A percentile compares a stretch with the other conserved stretches of the same genome.
Conservation (phyloP, 805 yeast genomes). For the Yarrowia phangngaensis region DNA sequence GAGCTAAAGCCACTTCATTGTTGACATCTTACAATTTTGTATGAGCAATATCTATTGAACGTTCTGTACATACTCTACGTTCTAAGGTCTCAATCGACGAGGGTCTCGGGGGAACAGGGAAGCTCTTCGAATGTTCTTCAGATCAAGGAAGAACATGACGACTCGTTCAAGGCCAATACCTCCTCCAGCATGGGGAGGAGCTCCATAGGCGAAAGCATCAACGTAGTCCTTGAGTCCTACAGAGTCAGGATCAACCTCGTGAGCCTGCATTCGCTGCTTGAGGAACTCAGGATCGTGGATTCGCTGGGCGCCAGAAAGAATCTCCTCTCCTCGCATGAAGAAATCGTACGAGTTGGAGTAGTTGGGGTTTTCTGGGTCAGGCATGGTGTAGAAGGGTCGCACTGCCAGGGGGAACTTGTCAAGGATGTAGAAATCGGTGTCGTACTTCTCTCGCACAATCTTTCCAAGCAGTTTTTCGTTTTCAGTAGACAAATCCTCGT, state of each 20-base stretch:
- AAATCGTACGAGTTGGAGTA: constrained; percentile 98
- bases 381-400: constrained; percentile 99
- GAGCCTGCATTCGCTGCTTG: constrained; percentile 73
- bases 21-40: too few relatives aligned
- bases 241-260: constrained; percentile 72
- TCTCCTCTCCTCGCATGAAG: constrained; percentile 99
- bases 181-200: constrained; percentile 99
- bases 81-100: constrained; percentile 76
- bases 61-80: too few relatives aligned
- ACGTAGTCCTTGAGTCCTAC: constrained; percentile 88
- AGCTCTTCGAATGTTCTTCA: constrained; percentile 98
- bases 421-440: constrained; percentile 95
- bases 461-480: constrained; percentile 91
- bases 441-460: constrained; percentile 86
- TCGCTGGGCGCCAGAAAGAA: constrained; percentile 99
- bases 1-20: too few relatives aligned
- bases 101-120: constrained; percentile 99
- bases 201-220: constrained; percentile 89
- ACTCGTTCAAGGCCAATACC: constrained; percentile 99
- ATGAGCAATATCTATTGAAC: too few relatives aligned
- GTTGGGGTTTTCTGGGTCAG: constrained; percentile 84
- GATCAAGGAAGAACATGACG: constrained; percentile 94
- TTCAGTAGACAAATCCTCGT: constrained; percentile 88
- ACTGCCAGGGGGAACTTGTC: constrained; percentile 97
- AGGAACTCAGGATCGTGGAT: constrained; percentile 87